Conservation (phyloP, 2,329 filamentous ascomycete genomes). For the Trichoderma harzianum region DNA sequence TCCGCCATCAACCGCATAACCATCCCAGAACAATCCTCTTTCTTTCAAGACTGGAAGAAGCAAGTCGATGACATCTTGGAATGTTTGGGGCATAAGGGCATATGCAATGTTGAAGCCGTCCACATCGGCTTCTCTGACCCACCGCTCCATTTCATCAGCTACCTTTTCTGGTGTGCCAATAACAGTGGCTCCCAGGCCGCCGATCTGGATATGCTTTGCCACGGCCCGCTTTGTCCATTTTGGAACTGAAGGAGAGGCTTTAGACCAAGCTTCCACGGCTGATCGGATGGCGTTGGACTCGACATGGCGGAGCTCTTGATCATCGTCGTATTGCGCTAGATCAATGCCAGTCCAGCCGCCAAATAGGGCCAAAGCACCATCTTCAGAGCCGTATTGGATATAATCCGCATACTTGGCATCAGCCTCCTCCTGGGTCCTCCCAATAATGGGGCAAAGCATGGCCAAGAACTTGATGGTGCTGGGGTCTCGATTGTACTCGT, state of each 20-base stretch:
- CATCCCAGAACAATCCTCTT: conserved; percentile 55
- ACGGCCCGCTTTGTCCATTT: conserved; percentile 36
- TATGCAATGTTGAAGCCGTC: conserved; percentile 48
- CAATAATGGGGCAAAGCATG: conserved; percentile 56
- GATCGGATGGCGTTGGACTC: conserved; percentile 59
- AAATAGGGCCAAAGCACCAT: conserved; percentile 62
- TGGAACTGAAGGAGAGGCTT: conserved; percentile 29
- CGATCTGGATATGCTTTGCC: conserved; percentile 33
- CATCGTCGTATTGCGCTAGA: conserved; percentile 56
- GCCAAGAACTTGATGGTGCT: conserved; percentile 58
- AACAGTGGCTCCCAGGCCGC: conserved; percentile 30
- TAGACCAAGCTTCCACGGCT: conserved; percentile 47
- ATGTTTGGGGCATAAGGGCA: conserved; percentile 52
- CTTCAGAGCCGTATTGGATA: conserved; percentile 53
- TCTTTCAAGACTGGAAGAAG: conserved; percentile 59
- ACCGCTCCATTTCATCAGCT: conserved; percentile 25
- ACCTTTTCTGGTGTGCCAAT: conserved; percentile 35
- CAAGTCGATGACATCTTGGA: conserved; percentile 63
- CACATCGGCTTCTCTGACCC: conserved; percentile 49
- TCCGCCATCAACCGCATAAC: conserved; percentile 41
- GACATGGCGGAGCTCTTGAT: conserved; percentile 61
- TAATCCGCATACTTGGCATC: conserved; percentile 48
- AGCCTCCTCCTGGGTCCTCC: conserved; percentile 58
- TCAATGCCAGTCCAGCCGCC: conserved; percentile 67
- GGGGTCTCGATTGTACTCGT: conserved; percentile 50